These are phyloP conservation scores for Asterochloris erici DNA, from an alignment of 139 green algal genomes.

Conservation along the genomic window DNA sequence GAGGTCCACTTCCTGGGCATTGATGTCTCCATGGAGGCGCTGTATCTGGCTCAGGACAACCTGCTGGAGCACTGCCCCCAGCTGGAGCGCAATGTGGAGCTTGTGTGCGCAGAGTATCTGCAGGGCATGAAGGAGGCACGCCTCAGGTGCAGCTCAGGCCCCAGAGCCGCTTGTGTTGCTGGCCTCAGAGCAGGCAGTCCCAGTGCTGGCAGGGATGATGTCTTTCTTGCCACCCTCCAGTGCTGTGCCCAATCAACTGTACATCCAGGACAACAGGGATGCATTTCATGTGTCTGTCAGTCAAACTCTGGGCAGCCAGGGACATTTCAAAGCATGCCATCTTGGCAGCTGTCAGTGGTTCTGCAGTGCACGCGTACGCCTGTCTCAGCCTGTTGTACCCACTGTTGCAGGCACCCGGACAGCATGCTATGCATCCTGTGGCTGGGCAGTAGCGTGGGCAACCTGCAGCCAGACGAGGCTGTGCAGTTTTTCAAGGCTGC, in stretches of 20 bases:
- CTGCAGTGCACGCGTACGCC: no score
- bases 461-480: constrained; percentile 41
- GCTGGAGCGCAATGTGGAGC: constrained; percentile 2
- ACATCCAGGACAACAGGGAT: no score
- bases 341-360: no score
- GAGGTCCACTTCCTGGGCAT: constrained; percentile 47
- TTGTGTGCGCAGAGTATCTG: constrained; percentile 18
- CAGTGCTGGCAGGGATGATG: no score
- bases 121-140: constrained; percentile 16
- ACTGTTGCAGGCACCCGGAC: constrained; percentile 18
- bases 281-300: no score
- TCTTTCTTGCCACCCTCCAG: no score
- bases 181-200: no score
- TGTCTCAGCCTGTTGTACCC: no score
- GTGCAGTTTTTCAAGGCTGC: constrained; percentile 39
- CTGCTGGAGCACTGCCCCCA: constrained; percentile 24
- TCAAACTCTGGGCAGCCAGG: no score
- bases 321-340: no score
- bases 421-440: constrained; percentile 53
- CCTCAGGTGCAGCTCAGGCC: neutral
- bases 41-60: constrained; percentile 33
- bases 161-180: no score
- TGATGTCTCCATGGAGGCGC: constrained; percentile 50
- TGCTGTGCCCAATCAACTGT: no score
- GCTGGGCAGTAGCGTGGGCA: constrained; percentile 62